Base-by-base conservation (phyloP, 2,329 filamentous ascomycete species). In the Aspergillus niger region DNA sequence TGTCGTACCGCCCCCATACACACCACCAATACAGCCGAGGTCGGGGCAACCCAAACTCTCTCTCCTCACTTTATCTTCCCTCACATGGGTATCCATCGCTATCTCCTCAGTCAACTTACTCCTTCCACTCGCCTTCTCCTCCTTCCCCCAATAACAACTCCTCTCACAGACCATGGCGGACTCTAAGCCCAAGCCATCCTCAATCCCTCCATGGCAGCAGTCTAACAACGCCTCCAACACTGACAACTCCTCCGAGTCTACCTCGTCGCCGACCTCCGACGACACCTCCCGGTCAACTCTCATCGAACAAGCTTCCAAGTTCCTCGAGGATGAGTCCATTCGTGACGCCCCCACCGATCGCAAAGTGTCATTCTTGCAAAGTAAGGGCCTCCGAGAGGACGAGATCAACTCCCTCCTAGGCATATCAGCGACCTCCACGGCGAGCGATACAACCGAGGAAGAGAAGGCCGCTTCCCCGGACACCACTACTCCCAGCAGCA, bases 321-420 rank as follows among this genome's bases (percentile, higher is more conserved):
- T 97, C 71, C 83, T 97, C 3, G 81, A 90, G 54, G 89, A 96
- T 62, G 86, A 90, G 7, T 81, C 83, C 20, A 90, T 97, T 59
- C 86, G 84, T 60, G 80, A 89, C 74, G 86, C 89, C 36, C 82
- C 89, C 0, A 82, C 83, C 48, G 89, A 91, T 58, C 88, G 87
- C 76, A 96, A 96, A 79, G 80, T 85, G 20, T 84, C 85, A 7
- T 97, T 97, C 67, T 79, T 97, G 1, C 83, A 88, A 70, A 86
- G 85, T 54, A 97, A 97, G 74, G 91, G 91, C 3, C 79, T 97
- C 7, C 79, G 78, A 3, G 79, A 84, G 4, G 81, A 83, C 32
- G 87, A 94, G 63, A 91, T 96, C 62, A 80, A 91, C 66, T 79
- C 80, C 53, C 80, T 96, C 7, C 77, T 97, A 63, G 80, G 74